Evolutionary conservation across 1,284 basidiomycete genomes (phyloP).

Genomic region (Sporisorium exsertum): DNA sequence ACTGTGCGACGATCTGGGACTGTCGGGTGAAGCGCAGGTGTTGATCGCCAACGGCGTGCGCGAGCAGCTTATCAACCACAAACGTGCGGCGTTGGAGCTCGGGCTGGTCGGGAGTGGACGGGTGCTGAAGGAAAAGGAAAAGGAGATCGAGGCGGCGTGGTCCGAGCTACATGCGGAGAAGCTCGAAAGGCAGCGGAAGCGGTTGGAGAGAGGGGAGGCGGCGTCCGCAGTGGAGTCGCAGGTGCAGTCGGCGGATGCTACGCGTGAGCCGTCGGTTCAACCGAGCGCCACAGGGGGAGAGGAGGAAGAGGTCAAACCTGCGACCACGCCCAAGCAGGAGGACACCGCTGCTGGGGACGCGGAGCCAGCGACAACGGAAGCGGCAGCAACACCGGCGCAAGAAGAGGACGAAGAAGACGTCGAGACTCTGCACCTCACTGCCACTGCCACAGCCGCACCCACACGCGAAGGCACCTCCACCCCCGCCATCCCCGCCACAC

Average conservation of each 20-base stretch:
- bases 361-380: background rate
- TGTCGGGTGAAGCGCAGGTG: conserved; percentile 86
- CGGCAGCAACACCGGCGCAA: background rate
- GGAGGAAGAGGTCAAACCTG: conserved; percentile 12
- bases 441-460: conserved; percentile 39
- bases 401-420: conserved; percentile 52
- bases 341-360: background rate
- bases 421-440: conserved; percentile 50
- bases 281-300: conserved; percentile 13
- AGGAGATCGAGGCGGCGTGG: conserved; percentile 50
- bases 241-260: conserved; percentile 20
- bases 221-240: conserved; percentile 13
- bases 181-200: conserved; percentile 38
- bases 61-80: conserved; percentile 91
- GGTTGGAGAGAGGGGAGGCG: conserved; percentile 20
- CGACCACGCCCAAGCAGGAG: background rate
- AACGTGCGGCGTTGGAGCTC: conserved; percentile 92
- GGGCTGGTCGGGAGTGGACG: conserved; percentile 77
- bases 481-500: conserved; percentile 33
- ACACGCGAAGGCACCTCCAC: conserved; percentile 47
- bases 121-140: conserved; percentile 51
- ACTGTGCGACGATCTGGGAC: conserved; percentile 86
- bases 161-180: conserved; percentile 70
- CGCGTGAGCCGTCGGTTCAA: conserved; percentile 32
- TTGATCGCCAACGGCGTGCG: conserved; percentile 92